phyloP scores from a whole-genome alignment of 371 early-diverging fungal species.

The Mortierella sp. region DNA sequence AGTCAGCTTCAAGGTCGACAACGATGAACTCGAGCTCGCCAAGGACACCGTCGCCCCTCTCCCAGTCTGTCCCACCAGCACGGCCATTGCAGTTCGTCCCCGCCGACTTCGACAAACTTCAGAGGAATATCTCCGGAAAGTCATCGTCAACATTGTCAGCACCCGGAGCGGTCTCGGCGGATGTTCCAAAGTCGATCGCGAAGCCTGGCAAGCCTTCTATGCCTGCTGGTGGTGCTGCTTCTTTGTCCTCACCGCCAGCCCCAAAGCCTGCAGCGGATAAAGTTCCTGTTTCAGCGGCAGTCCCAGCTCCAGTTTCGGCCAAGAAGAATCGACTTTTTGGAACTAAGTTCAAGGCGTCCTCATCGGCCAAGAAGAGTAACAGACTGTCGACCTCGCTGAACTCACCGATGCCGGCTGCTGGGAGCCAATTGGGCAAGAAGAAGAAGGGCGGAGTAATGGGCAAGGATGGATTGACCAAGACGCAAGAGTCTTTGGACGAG shows the following conservation, averaged over 20 bases:
- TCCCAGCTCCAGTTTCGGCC: slow-evolving; percentile 16
- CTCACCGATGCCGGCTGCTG: background rate
- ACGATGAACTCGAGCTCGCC: background rate
- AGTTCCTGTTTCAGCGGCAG: background rate
- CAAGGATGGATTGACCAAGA: slow-evolving; percentile 44
- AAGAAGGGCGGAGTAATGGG: slow-evolving; percentile 31
- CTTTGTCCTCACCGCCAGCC: slow-evolving; percentile 33
- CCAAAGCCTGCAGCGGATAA: slow-evolving; percentile 24
- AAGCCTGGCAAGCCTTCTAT: slow-evolving; percentile 49
- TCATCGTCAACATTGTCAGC: slow-evolving; percentile 40
- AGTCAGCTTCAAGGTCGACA: slow-evolving; percentile 12
- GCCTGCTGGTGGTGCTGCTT: slow-evolving; percentile 54
- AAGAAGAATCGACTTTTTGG: slow-evolving; percentile 44
- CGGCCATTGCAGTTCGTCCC: slow-evolving; percentile 11
- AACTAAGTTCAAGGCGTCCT: slow-evolving; percentile 11
- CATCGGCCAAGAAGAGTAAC: slow-evolving; percentile 38
- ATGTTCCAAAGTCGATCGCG: slow-evolving; percentile 33
- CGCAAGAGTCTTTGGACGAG: slow-evolving; percentile 51
- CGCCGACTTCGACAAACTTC: slow-evolving; percentile 38
- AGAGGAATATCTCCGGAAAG: slow-evolving; percentile 43
- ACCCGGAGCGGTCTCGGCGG: slow-evolving; percentile 32
- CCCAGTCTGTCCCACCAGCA: slow-evolving; percentile 1
- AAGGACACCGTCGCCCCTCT: background rate
- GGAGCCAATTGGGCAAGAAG: slow-evolving; percentile 16
- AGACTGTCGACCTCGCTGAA: slow-evolving; percentile 27